Base-by-base conservation (phyloP, 2,329 filamentous ascomycete genomes). In the Monilinia fructicola region DNA sequence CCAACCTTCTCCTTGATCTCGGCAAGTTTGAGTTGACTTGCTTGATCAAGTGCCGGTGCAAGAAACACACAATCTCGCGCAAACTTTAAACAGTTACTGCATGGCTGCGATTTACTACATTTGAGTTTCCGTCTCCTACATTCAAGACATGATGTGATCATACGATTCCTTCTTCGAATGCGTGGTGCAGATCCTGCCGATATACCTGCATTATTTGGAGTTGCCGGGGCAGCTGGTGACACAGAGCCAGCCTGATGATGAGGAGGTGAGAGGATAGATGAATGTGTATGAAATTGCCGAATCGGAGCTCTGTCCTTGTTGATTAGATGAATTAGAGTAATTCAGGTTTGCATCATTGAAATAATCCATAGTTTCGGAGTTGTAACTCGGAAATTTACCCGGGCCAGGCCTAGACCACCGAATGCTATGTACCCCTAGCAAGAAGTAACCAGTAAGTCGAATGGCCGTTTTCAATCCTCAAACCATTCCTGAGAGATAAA, bases 1-100 rank as follows among this genome's bases (percentile, higher is more conserved):
- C 89, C 89, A 77, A 92, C 90, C 77, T 89, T 89, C 76, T 93
- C 90, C 78, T 93, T 93, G 76, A 93, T 88, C 73, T 92, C 88
- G 4, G 88, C 89, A 64, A 93, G 81, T 72, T 87, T 88, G 71
- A 88, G 82, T 76, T 91, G 88, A 64, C 86, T 86, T 10, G 85
- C 85, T 68, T 89, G 83, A 76, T 92, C 90, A n/a, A 90, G 80
- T 28, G 75, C 73, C 16, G 74, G 74, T 23, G 73, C 74, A 38
- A 77, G 63, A 61, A 76, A 77, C 7, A 76, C 76, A 71, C 83
- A 85, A 70, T 83, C 79, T 23, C 82, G 78, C n/a, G 75, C 73
- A 73, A 80, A 81, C 62, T 81, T 76, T 2, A 73, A 61, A 46
- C 75, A 75, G 53, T 74, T 75, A 21, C 82, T 82, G 75, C 90